Base-by-base conservation (phyloP, 2,329 filamentous ascomycete genomes). In the Ceratocystis papillata region DNA sequence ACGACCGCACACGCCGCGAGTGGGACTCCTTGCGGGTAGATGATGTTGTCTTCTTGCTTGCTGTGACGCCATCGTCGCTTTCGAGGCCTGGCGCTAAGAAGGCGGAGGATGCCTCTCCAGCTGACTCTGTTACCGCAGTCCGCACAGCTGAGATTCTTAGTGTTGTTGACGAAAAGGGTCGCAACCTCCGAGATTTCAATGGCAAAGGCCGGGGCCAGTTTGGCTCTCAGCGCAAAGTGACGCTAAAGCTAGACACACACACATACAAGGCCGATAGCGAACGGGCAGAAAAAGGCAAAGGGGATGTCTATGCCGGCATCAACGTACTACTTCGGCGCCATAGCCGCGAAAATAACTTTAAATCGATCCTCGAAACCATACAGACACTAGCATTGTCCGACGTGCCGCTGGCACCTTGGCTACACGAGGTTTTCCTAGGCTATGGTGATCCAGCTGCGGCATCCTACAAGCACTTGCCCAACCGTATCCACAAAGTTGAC, bases 391-490 rank as follows among this genome's bases (percentile, higher is more conserved):
- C 90, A 1, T 79, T 96, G 44, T 91, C 91, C 0, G 89, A 96
- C 71, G 86, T 93, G 22, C 88, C 89, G 5, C 80, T 97, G 65
- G 91, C 94, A 15, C 83, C 87, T 1, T 99, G 94, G 94, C 80
- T 99, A 55, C 90, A 96, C 72, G 94, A 97, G 70, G 93, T 97
- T 8, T 99, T 97, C 75, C 79, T 99, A n/a, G 94, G 94, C 2
- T 97, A 96, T 74, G 94, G 94, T 60, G 92, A 99, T 75, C 93
- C 94, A 67, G 83, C 90, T 37, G 87, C 89, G 67, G 94, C 94
- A 44, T 88, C 85, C 25, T 96, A 96, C 77, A 90, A 89, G 69
- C 87, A 90, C 63, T 77, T 99, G 17, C 78, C 88, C 1, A 94
- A 90, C 73, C 83, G 86, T 67, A 80, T 96, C 69, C 85, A 85